Base-by-base conservation (phyloP, 306 rosid genomes). In the Psophocarpus tetragonolobus region DNA sequence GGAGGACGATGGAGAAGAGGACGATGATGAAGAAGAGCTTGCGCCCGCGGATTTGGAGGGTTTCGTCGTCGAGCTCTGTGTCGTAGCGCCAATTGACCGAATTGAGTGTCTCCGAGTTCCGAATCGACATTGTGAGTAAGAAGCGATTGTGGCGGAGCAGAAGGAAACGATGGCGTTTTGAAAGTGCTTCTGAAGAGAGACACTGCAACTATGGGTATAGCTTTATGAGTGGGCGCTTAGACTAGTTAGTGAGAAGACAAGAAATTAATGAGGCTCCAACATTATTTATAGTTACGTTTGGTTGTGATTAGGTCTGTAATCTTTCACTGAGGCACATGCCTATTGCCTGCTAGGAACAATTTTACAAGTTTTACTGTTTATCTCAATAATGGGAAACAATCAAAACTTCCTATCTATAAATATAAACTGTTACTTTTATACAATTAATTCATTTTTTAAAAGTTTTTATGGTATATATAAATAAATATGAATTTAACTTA, bases 1-100 rank as follows among this genome's bases (percentile, higher is more conserved):
- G 63, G 74, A 92, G 76, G 72, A 91, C 20, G 65, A 89, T 64
- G 67, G 81, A 48, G 84, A 89, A 86, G 81, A 95, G 38, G 13
- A 85, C 48, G 77, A 87, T 61, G 77, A 84, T 32, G 88, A 89
- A 84, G 88, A 91, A 83, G 69, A 92, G 69, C 12, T 89, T 89
- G 0, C 82, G 82, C 77, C 96, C 92, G 0, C 74, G 88, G 80
- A 92, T 42, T 58, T 79, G 80, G 76, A 95, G 73, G 71, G 44
- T 79, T 0, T 32, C 44, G 78, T 89, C 91, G 62, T 86, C 91
- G 12, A 86, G 51, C 39, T 83, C 88, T 0, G 86, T 54, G 81
- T 82, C 64, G 54, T 73, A 86, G 85, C 80, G 94, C 97, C 90
- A 85, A 57, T 82, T 73, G 72, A 85, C 80, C 14, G 68, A 85